phyloP scores from a whole-genome alignment of 768 basidiomycete genomes.

The Ramaria sp. region DNA sequence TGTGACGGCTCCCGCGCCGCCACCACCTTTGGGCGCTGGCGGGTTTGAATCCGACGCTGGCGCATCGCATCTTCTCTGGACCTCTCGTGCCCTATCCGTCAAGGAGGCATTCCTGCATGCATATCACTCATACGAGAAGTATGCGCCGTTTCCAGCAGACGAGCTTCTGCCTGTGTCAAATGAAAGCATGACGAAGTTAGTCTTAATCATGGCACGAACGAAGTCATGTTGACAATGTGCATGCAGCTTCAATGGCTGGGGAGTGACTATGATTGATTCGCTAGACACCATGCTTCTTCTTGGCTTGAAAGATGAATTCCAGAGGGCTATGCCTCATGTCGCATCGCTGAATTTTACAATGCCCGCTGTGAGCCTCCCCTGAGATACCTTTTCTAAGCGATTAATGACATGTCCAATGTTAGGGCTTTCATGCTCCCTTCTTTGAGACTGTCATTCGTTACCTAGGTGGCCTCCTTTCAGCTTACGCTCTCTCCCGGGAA shows the following conservation, averaged over 20 bases:
- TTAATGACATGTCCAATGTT: conserved; percentile 13
- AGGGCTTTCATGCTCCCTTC: conserved; percentile 32
- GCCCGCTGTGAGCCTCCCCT: conserved; percentile 12
- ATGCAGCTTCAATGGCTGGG: conserved; percentile 73
- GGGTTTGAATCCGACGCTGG: not conserved
- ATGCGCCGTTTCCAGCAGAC: conserved; percentile 13
- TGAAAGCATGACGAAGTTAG: conserved; percentile 12
- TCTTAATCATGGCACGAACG: not conserved
- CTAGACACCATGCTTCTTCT: conserved; percentile 82
- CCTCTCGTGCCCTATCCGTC: conserved; percentile 11
- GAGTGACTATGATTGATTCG: conserved; percentile 66
- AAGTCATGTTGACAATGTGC: not conserved
- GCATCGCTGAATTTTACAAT: conserved; percentile 38
- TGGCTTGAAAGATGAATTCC: conserved; percentile 62
- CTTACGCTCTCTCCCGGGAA: conserved; percentile 65
- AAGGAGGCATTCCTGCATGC: too few relatives aligned
- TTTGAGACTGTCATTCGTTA: conserved; percentile 88
- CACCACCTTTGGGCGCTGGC: not conserved
- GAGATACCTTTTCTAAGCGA: not conserved
- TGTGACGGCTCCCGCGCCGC: not conserved
- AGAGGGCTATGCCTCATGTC: conserved; percentile 46
- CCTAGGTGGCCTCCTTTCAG: conserved; percentile 78
- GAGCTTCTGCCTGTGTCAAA: conserved; percentile 15
- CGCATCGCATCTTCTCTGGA: not conserved
- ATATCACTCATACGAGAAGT: too few relatives aligned